Evolutionary conservation across 2,329 filamentous ascomycete genomes (phyloP), one percentile per base, ranked within the genome.

Genomic region (Didymella sp.): DNA sequence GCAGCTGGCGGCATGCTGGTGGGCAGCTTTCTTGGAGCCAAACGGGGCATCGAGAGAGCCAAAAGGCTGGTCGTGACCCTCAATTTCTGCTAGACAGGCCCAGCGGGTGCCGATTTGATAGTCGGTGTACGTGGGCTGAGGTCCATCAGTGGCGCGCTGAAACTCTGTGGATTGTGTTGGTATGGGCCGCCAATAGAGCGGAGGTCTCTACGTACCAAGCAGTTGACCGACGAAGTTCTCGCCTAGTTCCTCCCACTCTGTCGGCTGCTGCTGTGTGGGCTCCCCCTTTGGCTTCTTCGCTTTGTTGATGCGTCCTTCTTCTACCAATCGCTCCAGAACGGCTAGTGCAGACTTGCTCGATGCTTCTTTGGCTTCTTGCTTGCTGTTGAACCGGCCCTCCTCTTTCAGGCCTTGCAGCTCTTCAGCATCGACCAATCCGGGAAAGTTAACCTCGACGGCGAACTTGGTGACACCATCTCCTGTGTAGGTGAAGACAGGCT

Each of bases 331-430:
- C 7, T 67, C 63, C 5, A 79, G 42, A 3, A 70, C 44, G 2
- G 55, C 58, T 6, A 77, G 33, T 2, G 67, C 77, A n/a, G 55
- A 60, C 62, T 71, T 70, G 38, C 73, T 74, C 21, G 77, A 46
- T 1, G 67, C 73, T 54, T 81, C 79, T 53, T 78, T 80, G 0
- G 77, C 78, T 46, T 78, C 76, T 55, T 76, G 76, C 67, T 81
- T 80, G 35, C 67, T 77, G 7, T 63, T 61, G 59, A 70, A 78
- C 15, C 60, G 63, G 2, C 67, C 68, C 7, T 60, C 25, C 11
- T 63, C 64, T 4, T 60, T 59, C 19, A 73, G 22, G 6, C 55
- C 53, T 15, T 70, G 62, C 11, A 63, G 21, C 35, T 65, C 63
- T 3, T 52, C 50, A 1, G 43, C 56, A 25, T 57, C 46, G 0